Conservation (phyloP, 2,329 filamentous ascomycete genomes). For the Dactylellina leptospora region DNA sequence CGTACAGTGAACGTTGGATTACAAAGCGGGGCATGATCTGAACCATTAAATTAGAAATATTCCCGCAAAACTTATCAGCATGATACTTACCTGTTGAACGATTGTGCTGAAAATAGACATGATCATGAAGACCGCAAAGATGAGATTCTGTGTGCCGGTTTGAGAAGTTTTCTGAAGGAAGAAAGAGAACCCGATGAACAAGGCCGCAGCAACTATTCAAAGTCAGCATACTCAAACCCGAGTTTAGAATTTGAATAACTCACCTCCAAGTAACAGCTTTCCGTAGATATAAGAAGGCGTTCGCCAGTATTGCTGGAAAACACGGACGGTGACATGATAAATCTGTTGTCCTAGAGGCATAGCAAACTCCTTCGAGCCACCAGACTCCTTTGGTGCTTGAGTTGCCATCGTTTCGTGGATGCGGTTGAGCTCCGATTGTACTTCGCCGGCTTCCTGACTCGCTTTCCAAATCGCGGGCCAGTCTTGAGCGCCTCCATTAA, state of each 20-base stretch:
- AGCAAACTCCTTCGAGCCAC: slow-evolving; percentile 78
- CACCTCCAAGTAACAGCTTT: slow-evolving; percentile 72
- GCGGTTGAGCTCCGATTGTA: slow-evolving; percentile 63
- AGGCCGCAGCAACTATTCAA: slow-evolving; percentile 72
- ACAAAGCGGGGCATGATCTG: slow-evolving; percentile 86
- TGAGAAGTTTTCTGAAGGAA: slow-evolving; percentile 75
- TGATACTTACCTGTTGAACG: slow-evolving; percentile 76
- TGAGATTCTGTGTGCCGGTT: slow-evolving; percentile 83
- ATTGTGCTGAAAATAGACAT: slow-evolving; percentile 82
- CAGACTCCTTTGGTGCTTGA: slow-evolving; percentile 63
- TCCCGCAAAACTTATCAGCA: slow-evolving; percentile 81
- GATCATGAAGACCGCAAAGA: slow-evolving; percentile 86
- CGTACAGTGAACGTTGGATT: slow-evolving; percentile 80
- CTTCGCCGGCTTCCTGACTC: slow-evolving; percentile 62
- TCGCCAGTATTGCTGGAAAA: slow-evolving; percentile 93
- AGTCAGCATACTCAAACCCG: slow-evolving; percentile 68
- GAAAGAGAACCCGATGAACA: slow-evolving; percentile 87
- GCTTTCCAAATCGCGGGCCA: slow-evolving; percentile 65
- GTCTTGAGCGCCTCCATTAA: slow-evolving; percentile 66
- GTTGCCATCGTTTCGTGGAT: slow-evolving; percentile 65
- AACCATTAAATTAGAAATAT: too few relatives aligned
- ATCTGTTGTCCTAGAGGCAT: slow-evolving; percentile 76
- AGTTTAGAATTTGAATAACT: slow-evolving; percentile 61
- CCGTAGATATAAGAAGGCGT: slow-evolving; percentile 88
- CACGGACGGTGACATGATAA: slow-evolving; percentile 72